These are phyloP conservation scores for Daldinia caldariorum DNA, from an alignment of 495 filamentous ascomycete species.

Conservation along the genomic window DNA sequence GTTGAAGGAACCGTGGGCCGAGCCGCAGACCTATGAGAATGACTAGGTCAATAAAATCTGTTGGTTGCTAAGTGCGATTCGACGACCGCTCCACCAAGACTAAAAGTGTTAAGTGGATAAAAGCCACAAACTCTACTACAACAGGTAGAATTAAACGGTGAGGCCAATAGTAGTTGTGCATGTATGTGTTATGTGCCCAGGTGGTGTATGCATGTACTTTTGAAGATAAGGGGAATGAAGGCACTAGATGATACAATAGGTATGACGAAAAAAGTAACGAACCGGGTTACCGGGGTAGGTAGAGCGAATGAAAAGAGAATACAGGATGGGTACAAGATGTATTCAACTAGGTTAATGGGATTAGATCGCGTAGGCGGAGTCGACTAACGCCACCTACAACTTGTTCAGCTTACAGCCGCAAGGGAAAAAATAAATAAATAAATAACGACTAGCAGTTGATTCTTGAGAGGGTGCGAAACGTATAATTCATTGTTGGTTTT, in stretches of 20 bases:
- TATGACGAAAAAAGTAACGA: conserved; percentile 17
- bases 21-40: conserved; percentile 28
- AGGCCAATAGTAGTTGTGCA: not conserved
- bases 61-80: conserved; percentile 19
- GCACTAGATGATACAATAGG: not conserved
- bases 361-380: conserved; percentile 19
- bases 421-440: conserved; percentile 19
- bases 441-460: conserved; percentile 8
- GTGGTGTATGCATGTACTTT: not conserved
- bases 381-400: conserved; percentile 17
- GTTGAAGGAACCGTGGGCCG: conserved; percentile 67
- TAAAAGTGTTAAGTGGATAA: not conserved
- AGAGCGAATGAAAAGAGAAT: conserved; percentile 20
- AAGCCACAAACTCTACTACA: conserved; percentile 18
- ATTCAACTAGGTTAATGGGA: not conserved
- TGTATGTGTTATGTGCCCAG: too few species aligned
- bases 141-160: conserved; percentile 25
- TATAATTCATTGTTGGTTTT: too few species aligned
- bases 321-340: conserved; percentile 28
- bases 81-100: conserved; percentile 19
- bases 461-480: not conserved
- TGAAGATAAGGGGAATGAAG: conserved; percentile 15
- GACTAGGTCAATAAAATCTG: conserved; percentile 22
- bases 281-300: not conserved
- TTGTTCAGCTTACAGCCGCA: conserved; percentile 10